These are phyloP conservation scores for Phytophthora ramorum DNA, from an alignment of 352 stramenopile species.

Conservation along the genomic window DNA sequence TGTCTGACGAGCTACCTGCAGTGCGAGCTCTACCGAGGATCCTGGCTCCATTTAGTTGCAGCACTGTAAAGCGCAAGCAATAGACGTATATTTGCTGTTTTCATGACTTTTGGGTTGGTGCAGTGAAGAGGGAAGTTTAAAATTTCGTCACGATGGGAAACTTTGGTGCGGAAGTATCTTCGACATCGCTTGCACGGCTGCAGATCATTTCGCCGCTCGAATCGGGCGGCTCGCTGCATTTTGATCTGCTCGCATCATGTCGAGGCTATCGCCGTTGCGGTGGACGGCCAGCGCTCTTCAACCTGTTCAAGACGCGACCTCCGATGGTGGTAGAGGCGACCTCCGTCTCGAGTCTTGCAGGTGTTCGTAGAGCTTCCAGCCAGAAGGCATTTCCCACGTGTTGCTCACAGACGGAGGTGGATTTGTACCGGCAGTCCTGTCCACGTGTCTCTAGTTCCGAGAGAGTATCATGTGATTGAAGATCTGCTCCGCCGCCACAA, in stretches of 20 bases:
- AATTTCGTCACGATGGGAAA: too few species aligned
- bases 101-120: background rate
- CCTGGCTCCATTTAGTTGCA: slow-evolving; percentile 6
- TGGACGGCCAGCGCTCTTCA: background rate
- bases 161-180: too few species aligned
- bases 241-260: background rate
- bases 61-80: slow-evolving; percentile 25
- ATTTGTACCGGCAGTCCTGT: slow-evolving; percentile 17
- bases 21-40: background rate
- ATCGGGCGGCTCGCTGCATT: background rate
- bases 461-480: slow-evolving; percentile 8
- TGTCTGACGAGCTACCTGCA: slow-evolving; percentile 8
- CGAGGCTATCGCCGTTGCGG: background rate
- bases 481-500: slow-evolving; percentile 29
- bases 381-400: slow-evolving; percentile 13
- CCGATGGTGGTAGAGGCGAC: too few species aligned
- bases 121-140: too few species aligned
- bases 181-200: background rate
- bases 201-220: slow-evolving; percentile 31
- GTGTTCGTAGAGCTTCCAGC: background rate
- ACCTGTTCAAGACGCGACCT: too few species aligned
- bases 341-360: background rate
- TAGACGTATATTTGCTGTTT: slow-evolving; percentile 38
- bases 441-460: slow-evolving; percentile 20
- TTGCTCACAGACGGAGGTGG: slow-evolving; percentile 14